Conservation (phyloP, 169 alveolate species). For the Plasmodium billcollinsi region DNA sequence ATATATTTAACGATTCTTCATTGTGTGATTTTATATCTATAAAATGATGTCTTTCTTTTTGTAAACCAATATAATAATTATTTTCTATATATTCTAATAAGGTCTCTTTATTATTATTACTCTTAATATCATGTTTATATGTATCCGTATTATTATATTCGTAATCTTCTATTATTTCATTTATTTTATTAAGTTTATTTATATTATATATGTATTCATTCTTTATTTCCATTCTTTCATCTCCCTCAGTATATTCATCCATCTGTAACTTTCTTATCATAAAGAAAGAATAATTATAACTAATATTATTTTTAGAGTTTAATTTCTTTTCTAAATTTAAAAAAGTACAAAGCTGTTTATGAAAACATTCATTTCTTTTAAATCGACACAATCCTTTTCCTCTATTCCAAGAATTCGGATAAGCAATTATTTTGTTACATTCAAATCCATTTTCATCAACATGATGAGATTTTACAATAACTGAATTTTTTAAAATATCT, state of each 20-base stretch:
- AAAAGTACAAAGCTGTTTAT: constrained; percentile 24
- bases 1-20: constrained; percentile 23
- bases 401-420: constrained; percentile 30
- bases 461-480: constrained; percentile 14
- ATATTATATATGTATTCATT: constrained; percentile 3
- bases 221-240: background rate
- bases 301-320: background rate
- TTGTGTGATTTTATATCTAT: constrained; percentile 10
- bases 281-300: constrained; percentile 35
- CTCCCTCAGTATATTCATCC: background rate
- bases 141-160: background rate
- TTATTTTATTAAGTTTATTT: background rate
- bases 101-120: background rate
- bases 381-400: constrained; percentile 29
- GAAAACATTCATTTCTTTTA: constrained; percentile 18
- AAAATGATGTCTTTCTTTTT: constrained; percentile 28
- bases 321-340: constrained; percentile 13
- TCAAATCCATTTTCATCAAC: constrained; percentile 30
- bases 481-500: constrained; percentile 16
- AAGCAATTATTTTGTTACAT: constrained; percentile 27
- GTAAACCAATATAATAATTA: constrained; percentile 36
- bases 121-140: background rate
- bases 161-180: background rate
- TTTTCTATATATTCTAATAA: constrained; percentile 2
- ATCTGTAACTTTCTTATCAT: constrained; percentile 17